phyloP scores from a whole-genome alignment of 2,329 filamentous ascomycete species.

The Orbilia oligospora region DNA sequence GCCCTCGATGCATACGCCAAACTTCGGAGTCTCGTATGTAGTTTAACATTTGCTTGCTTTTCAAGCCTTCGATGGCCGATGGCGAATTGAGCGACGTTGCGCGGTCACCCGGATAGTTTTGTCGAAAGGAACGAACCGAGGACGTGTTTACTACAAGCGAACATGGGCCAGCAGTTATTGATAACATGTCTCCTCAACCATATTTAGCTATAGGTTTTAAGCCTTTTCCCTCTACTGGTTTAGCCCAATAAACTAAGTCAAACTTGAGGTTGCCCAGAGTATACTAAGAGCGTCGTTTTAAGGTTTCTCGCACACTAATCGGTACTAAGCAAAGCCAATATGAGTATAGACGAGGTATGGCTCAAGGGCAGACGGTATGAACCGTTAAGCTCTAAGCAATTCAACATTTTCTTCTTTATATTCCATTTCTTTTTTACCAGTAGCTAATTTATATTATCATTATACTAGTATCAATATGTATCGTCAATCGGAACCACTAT shows the following conservation, averaged over 20 bases:
- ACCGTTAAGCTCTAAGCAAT: not conserved
- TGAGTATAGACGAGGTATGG: not conserved
- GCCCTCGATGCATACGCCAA: constrained; percentile 12
- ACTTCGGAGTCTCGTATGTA: not conserved
- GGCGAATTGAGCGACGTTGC: constrained; percentile 13
- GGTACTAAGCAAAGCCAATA: constrained; percentile 8
- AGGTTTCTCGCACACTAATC: not conserved
- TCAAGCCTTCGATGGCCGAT: constrained; percentile 1
- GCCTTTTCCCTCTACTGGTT: not conserved
- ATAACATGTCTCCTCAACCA: constrained; percentile 1
- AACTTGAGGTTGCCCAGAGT: constrained; percentile 4
- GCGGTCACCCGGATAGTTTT: constrained; percentile 15
- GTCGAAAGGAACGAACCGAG: constrained; percentile 32
- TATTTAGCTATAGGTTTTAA: constrained; percentile 2
- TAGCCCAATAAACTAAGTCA: not conserved
- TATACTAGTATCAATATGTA: constrained; percentile 3
- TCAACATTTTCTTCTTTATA: constrained; percentile 11
- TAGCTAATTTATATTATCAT: not conserved
- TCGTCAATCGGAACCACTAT: constrained; percentile 16
- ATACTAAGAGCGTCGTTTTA: constrained; percentile 4
- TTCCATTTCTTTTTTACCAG: constrained; percentile 1
- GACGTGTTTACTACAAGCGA: constrained; percentile 28
- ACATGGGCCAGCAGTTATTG: not conserved
- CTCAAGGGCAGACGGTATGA: not conserved
- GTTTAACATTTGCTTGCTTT: constrained; percentile 20